phyloP scores from a whole-genome alignment of 257 asterid genomes.

The Gentiana dahurica region DNA sequence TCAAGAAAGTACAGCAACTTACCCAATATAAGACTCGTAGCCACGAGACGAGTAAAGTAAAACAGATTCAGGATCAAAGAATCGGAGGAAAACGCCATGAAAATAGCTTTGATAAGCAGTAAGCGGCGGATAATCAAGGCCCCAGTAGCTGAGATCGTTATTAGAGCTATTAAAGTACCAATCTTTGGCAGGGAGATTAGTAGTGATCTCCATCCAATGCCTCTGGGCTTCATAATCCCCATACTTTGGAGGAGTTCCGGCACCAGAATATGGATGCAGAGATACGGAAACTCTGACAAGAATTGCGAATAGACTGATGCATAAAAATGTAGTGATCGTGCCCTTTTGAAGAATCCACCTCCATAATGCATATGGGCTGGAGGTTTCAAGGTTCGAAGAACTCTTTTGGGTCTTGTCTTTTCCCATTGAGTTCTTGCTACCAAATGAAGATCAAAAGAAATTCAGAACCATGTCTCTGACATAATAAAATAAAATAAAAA shows the following conservation, averaged over 20 bases:
- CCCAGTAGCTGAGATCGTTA: conserved; percentile 85
- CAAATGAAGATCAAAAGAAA: neutral
- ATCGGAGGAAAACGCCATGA: conserved; percentile 51
- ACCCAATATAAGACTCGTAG: conserved; percentile 88
- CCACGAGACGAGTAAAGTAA: conserved; percentile 56
- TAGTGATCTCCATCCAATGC: conserved; percentile 98
- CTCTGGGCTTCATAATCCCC: conserved; percentile 99
- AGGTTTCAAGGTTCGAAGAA: conserved; percentile 14
- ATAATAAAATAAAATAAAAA: too few species aligned
- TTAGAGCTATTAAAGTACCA: conserved; percentile 73
- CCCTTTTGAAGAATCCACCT: conserved; percentile 36
- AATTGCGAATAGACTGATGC: conserved; percentile 66
- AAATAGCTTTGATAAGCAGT: conserved; percentile 88
- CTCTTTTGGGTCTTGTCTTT: conserved; percentile 18
- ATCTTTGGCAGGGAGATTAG: conserved; percentile 62
- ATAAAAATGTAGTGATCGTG: conserved; percentile 43
- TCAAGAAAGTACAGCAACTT: conserved; percentile 6
- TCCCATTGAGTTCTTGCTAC: conserved; percentile 17
- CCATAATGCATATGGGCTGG: conserved; percentile 30
- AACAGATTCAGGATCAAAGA: conserved; percentile 70
- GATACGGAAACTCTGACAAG: conserved; percentile 66
- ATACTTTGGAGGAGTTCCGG: conserved; percentile 66
- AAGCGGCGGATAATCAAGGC: conserved; percentile 92
- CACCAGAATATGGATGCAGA: conserved; percentile 89
- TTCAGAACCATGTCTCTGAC: too few species aligned